Percentiles rank a stretch among this genome's conserved stretches.
These are phyloP conservation scores for Nitzschia palea DNA, from an alignment of 108 stramenopile genomes.

Conservation along the genomic window DNA sequence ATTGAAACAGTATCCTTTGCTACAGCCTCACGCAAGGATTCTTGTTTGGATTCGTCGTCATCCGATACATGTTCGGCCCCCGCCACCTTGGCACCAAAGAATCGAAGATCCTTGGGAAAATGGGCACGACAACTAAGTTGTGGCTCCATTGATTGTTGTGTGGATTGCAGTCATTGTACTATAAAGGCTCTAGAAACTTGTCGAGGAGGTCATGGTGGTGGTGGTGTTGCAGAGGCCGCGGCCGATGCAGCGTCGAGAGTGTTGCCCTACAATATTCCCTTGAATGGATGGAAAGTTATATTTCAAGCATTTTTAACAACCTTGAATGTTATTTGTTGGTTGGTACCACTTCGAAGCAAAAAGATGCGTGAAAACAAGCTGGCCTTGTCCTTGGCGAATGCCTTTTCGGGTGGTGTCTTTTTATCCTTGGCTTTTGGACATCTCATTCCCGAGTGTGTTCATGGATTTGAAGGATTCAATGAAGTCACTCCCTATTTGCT, in stretches of 20 bases:
- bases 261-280: conserved; percentile 65
- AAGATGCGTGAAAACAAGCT: conserved; percentile 81
- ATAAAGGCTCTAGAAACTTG: neutral
- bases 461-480: conserved; percentile 83
- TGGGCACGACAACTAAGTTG: neutral
- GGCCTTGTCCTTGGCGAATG: conserved; percentile 86
- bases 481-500: conserved; percentile 82
- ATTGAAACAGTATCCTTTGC: neutral
- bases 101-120: neutral
- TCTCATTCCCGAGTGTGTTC: conserved; percentile 93
- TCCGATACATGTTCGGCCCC: neutral
- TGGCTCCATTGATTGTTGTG: conserved; percentile 22
- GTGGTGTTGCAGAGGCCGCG: neutral
- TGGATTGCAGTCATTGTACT: conserved; percentile 19
- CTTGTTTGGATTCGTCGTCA: conserved; percentile 1
- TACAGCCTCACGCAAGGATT: too few species aligned
- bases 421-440: conserved; percentile 94
- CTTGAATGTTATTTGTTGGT: conserved; percentile 91
- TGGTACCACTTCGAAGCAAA: conserved; percentile 77
- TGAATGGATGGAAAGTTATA: conserved; percentile 88
- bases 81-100: neutral
- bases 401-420: conserved; percentile 97
- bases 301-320: conserved; percentile 84
- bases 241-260: neutral
- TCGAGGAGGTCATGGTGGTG: neutral